phyloP scores from a whole-genome alignment of 768 basidiomycete species.

The Boletus coccyginus region DNA sequence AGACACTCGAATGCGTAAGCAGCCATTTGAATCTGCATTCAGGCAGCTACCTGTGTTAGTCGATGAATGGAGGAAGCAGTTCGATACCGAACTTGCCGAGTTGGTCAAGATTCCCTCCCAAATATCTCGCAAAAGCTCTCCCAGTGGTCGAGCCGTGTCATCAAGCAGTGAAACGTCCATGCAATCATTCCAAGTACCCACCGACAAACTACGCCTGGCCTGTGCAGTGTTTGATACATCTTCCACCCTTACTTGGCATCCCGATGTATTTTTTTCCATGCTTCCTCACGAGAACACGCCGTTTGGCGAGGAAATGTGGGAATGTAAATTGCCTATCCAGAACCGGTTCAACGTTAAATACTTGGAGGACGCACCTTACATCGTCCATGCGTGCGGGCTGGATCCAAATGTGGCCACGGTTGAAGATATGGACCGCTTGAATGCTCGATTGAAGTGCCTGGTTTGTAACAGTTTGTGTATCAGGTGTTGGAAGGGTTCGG shows the following conservation, averaged over 20 bases:
- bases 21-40: slow-evolving; percentile 7
- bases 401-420: background rate
- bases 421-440: slow-evolving; percentile 2
- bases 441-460: background rate
- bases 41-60: background rate
- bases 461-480: background rate
- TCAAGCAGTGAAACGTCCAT: background rate
- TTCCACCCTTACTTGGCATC: background rate
- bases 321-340: background rate
- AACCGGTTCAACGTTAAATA: background rate
- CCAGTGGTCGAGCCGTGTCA: too few species aligned
- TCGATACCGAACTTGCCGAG: background rate
- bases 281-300: too few species aligned
- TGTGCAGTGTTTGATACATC: background rate
- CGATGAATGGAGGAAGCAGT: background rate
- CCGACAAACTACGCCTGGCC: background rate
- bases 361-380: background rate
- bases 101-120: background rate
- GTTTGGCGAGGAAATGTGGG: background rate
- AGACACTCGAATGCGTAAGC: background rate
- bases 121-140: background rate
- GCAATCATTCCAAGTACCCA: background rate
- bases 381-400: slow-evolving; percentile 1
- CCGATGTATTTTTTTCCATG: background rate
- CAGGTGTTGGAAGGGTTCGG: background rate